Evolutionary conservation across 1,284 basidiomycete genomes (phyloP).

Genomic region (Taiwanofungus camphoratus): DNA sequence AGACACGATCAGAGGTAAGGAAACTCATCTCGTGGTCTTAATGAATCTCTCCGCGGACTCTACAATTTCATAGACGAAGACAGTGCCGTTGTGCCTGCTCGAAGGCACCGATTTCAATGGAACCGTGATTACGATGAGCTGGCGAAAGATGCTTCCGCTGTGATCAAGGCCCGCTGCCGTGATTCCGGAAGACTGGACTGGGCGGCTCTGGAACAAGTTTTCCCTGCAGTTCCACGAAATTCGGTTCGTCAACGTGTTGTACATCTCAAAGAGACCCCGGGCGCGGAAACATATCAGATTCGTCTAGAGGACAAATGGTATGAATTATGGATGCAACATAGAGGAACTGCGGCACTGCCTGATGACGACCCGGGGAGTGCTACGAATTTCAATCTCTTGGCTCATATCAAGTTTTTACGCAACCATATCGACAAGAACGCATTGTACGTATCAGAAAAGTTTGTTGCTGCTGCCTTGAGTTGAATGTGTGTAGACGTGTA

Average conservation of each 20-base stretch:
- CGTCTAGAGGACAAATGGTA: constrained; percentile 82
- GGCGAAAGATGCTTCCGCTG: constrained; percentile 75
- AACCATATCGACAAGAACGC: constrained; percentile 79
- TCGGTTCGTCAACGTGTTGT: constrained; percentile 59
- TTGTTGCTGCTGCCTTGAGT: constrained; percentile 7
- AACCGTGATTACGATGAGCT: constrained; percentile 83
- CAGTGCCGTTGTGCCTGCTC: not conserved
- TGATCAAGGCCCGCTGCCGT: constrained; percentile 76
- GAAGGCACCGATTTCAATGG: constrained; percentile 72
- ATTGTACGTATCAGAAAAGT: constrained; percentile 49
- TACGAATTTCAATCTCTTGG: constrained; percentile 69
- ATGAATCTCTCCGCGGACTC: not conserved
- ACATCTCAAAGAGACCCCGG: constrained; percentile 56
- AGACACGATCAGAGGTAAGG: constrained; percentile 19
- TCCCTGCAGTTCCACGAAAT: constrained; percentile 64
- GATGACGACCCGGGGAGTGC: constrained; percentile 68
- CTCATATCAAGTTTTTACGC: constrained; percentile 77
- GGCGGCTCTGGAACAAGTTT: constrained; percentile 71
- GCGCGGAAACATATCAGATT: constrained; percentile 69
- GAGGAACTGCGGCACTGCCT: constrained; percentile 60
- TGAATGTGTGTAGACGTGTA: constrained; percentile 39
- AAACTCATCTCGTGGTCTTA: not conserved
- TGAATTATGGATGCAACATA: constrained; percentile 67
- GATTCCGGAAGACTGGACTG: constrained; percentile 56
- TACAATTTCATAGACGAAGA: not conserved